Conservation (phyloP, 83 land plant genomes). For the Picea abies region DNA sequence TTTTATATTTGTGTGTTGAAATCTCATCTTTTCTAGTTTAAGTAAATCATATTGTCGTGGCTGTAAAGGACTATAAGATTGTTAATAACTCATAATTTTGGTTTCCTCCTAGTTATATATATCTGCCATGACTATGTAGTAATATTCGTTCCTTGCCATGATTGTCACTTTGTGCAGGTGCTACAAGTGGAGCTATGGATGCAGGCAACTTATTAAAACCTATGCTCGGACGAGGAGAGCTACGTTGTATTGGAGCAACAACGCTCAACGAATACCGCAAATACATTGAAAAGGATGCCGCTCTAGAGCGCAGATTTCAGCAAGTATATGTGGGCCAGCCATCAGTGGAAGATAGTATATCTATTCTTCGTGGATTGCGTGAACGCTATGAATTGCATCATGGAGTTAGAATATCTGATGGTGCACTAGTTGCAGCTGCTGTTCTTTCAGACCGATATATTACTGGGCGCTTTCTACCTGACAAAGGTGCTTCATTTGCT, state of each 20-base stretch:
- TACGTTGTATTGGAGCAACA: constrained; percentile 63
- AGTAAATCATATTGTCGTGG: no score
- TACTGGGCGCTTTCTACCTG: constrained; percentile 82
- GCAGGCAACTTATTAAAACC: constrained; percentile 87
- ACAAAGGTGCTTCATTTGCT: constrained; percentile 57
- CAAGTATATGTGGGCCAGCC: constrained; percentile 84
- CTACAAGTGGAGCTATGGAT: constrained; percentile 82
- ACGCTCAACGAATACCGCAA: constrained; percentile 84
- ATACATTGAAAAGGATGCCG: constrained; percentile 87
- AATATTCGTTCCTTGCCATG: background rate
- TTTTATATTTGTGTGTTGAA: no score
- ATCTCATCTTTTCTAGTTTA: no score
- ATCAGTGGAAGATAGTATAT: constrained; percentile 78
- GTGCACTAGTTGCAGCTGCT: constrained; percentile 85
- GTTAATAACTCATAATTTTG: no score
- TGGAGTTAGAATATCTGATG: constrained; percentile 83
- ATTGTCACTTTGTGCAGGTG: constrained; percentile 40
- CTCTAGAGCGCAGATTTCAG: constrained; percentile 83
- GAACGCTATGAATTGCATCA: constrained; percentile 88
- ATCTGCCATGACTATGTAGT: background rate
- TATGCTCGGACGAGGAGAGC: constrained; percentile 94
- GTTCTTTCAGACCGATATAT: constrained; percentile 75
- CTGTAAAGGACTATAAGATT: no score
- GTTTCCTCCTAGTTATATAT: no score
- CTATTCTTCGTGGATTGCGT: constrained; percentile 81